Evolutionary conservation across 2,329 filamentous ascomycete genomes (phyloP).

Genomic region (Rhinocladiella mackenziei): DNA sequence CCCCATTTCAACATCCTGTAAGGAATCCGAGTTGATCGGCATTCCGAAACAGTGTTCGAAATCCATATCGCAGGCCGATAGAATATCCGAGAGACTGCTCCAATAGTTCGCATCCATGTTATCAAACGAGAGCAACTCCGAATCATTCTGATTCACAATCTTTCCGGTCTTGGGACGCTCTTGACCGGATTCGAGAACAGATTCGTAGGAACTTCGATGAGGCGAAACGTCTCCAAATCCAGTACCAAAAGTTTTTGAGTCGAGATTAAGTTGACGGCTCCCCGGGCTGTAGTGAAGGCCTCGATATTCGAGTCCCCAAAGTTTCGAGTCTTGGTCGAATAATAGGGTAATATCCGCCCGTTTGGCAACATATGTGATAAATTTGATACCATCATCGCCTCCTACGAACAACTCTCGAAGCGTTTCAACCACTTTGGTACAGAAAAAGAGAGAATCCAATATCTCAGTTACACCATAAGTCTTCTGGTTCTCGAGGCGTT

Average conservation of each 20-base stretch:
- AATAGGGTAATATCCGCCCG: background rate
- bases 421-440: conserved; percentile 1
- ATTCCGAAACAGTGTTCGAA: background rate
- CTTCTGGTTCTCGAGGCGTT: background rate
- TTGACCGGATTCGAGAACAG: background rate
- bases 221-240: background rate
- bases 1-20: background rate
- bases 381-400: background rate
- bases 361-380: background rate
- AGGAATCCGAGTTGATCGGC: background rate
- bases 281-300: conserved; percentile 1
- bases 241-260: background rate
- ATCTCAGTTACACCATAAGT: background rate
- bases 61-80: background rate
- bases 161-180: background rate
- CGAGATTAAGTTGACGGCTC: background rate
- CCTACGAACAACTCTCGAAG: background rate
- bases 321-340: background rate
- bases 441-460: conserved; percentile 3
- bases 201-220: background rate
- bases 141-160: background rate
- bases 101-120: background rate
- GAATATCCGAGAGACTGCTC: conserved; percentile 1
- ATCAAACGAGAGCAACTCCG: background rate
- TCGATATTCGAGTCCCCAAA: conserved; percentile 1